Evolutionary conservation across 257 asterid species (phyloP).

Genomic region (Plectranthus barbatus): DNA sequence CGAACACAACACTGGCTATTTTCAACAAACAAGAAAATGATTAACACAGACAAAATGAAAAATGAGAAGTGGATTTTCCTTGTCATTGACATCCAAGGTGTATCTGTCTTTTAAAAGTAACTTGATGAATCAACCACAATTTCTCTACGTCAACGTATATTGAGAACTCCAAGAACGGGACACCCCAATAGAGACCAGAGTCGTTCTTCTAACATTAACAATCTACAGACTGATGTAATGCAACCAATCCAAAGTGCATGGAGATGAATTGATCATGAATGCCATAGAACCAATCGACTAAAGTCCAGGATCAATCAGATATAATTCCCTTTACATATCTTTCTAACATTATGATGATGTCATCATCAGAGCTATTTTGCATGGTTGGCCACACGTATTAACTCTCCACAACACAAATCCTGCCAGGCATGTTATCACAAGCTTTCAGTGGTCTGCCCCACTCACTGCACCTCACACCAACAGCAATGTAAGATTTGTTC

Average conservation of each 20-base stretch:
- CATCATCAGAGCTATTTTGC: not conserved
- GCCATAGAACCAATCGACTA: not conserved
- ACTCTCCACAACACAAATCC: not conserved
- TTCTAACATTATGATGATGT: not conserved
- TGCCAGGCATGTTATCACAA: too few species aligned
- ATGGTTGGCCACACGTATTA: not conserved
- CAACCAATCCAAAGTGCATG: not conserved
- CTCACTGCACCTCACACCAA: not conserved
- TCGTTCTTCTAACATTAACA: not conserved
- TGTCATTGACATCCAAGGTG: not conserved
- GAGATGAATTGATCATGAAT: not conserved
- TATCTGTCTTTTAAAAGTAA: not conserved
- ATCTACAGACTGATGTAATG: not conserved
- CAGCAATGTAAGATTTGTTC: not conserved
- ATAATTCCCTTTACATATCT: not conserved
- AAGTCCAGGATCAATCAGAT: not conserved
- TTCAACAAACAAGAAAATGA: conserved; percentile 10
- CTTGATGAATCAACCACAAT: not conserved
- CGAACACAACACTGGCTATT: not conserved
- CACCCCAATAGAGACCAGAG: not conserved
- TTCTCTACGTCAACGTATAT: not conserved
- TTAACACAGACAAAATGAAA: not conserved
- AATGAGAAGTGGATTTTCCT: not conserved
- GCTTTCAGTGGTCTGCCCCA: not conserved
- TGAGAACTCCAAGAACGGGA: not conserved